Base-by-base conservation (phyloP, 495 filamentous ascomycete species). In the Tirmania nivea region DNA sequence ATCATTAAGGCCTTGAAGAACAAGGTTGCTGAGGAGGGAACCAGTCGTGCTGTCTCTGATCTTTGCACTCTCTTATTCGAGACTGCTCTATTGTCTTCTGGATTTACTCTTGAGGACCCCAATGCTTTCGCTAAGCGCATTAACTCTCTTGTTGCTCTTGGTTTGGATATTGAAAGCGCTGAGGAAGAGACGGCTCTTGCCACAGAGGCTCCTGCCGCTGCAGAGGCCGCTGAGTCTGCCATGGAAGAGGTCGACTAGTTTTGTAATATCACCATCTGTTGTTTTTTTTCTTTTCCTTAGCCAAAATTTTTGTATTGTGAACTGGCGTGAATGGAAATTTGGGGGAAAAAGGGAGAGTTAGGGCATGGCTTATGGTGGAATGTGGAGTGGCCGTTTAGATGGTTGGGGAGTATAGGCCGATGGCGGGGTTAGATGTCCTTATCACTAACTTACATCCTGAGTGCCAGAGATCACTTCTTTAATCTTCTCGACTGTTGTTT, bases 41-140 rank as follows among this genome's bases (percentile, higher is more conserved):
- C 94, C 84, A 83, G 84, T 66, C 86, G 86, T 69, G 93, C 86
- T 42, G 90, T 97, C 75, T 94, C 95, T 78, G 89, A 83, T 51
- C 95, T 97, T 70, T 89, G 87, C 55, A 86, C 89, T 74, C 82
- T 97, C 20, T 78, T 97, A 58, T 97, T 84, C 76, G 90, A 97
- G 80, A 97, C 90, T 61, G 94, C 92, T 21, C 84, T 97, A 50
- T 73, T 97, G 49, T 90, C 96, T 61, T 97, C 90, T 54, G 90
- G 90, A 63, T 97, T 97, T 80, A 96, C 90, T 67, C 94, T 97
- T 64, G 90, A 97, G 61, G 90, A 97, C 78, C 90, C 90, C 54
- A 86, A 88, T 59, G 79, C 82, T 69, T 97, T 96, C 68, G 87
- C 90, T 57, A 85, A 95, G 76, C 90, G 90, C 67, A 94, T 97